A percentile compares a stretch with the other conserved stretches of the same genome.
Conservation (phyloP, 2,329 filamentous ascomycete genomes). For the Epichloe amarillans region DNA sequence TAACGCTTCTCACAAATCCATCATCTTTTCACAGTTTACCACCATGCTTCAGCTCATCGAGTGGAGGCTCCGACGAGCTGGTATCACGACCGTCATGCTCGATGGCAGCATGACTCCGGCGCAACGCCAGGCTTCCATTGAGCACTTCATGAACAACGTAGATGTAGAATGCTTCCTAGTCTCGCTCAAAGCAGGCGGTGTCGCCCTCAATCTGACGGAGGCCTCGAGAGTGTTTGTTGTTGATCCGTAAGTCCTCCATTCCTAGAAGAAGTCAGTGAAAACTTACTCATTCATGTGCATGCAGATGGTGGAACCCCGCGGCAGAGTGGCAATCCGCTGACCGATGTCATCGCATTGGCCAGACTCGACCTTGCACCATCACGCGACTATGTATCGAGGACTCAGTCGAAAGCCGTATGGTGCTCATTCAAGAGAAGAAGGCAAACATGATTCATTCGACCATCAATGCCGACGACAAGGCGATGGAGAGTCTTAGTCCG, state of each 20-base stretch:
- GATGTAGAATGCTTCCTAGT: conserved; percentile 94
- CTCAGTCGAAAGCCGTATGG: conserved; percentile 90
- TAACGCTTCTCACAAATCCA: conserved; percentile 89
- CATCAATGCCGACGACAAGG: conserved; percentile 81
- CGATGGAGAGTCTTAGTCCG: conserved; percentile 80
- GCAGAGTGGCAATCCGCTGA: conserved; percentile 98
- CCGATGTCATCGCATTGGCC: conserved; percentile 85
- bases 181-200: conserved; percentile 88
- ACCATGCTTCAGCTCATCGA: conserved; percentile 95
- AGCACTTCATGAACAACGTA: conserved; percentile 91
- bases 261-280: too few relatives aligned
- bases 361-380: conserved; percentile 85
- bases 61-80: conserved; percentile 90
- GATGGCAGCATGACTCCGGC: conserved; percentile 95
- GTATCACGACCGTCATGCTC: conserved; percentile 95
- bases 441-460: conserved; percentile 96
- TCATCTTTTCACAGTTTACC: conserved; percentile 95
- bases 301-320: conserved; percentile 98
- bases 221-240: conserved; percentile 92
- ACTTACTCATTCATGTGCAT: conserved; percentile 10
- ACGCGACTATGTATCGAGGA: conserved; percentile 94
- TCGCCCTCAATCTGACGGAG: conserved; percentile 89
- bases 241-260: conserved; percentile 58
- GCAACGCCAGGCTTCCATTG: conserved; percentile 84
- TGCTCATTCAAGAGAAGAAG: conserved; percentile 95